Percentiles rank a stretch among this genome's conserved stretches.
phyloP scores from a whole-genome alignment of 2,329 filamentous ascomycete genomes.

The Parascedosporium putredinis region DNA sequence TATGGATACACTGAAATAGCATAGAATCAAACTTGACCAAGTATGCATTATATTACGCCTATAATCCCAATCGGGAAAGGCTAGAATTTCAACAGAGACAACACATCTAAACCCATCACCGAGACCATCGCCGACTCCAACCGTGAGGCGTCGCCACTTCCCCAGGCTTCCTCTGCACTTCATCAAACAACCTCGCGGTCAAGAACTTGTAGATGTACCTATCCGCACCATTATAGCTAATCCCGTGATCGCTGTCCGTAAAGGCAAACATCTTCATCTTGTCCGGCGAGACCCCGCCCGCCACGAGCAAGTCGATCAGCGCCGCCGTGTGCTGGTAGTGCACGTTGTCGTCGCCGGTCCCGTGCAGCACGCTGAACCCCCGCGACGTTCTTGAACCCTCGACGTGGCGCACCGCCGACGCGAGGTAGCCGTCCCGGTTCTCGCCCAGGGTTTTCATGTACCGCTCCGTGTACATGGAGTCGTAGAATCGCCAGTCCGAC shows the following conservation, averaged over 20 bases:
- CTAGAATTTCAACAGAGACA: too few relatives aligned
- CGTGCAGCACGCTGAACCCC: slow-evolving; percentile 57
- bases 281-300: slow-evolving; percentile 44
- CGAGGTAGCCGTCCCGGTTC: slow-evolving; percentile 51
- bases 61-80: too few relatives aligned
- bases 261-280: slow-evolving; percentile 56
- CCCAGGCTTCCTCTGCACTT: slow-evolving; percentile 43
- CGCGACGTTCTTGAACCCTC: slow-evolving; percentile 52
- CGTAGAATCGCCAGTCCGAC: slow-evolving; percentile 60
- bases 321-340: slow-evolving; percentile 59
- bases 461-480: slow-evolving; percentile 61
- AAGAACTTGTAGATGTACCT: slow-evolving; percentile 53
- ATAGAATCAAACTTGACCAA: too few relatives aligned
- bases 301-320: slow-evolving; percentile 50
- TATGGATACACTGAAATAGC: too few relatives aligned
- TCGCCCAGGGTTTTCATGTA: slow-evolving; percentile 55
- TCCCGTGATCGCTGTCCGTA: slow-evolving; percentile 55
- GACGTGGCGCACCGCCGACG: slow-evolving; percentile 45
- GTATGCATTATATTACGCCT: too few relatives aligned
- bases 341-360: slow-evolving; percentile 61
- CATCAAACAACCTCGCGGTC: slow-evolving; percentile 48
- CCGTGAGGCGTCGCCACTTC: slow-evolving; percentile 20
- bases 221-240: slow-evolving; percentile 44
- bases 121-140: slow-evolving; percentile 21
- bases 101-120: too few relatives aligned